phyloP scores from a whole-genome alignment of 2,329 filamentous ascomycete genomes.

The Rhytidhysteron rufulum region DNA sequence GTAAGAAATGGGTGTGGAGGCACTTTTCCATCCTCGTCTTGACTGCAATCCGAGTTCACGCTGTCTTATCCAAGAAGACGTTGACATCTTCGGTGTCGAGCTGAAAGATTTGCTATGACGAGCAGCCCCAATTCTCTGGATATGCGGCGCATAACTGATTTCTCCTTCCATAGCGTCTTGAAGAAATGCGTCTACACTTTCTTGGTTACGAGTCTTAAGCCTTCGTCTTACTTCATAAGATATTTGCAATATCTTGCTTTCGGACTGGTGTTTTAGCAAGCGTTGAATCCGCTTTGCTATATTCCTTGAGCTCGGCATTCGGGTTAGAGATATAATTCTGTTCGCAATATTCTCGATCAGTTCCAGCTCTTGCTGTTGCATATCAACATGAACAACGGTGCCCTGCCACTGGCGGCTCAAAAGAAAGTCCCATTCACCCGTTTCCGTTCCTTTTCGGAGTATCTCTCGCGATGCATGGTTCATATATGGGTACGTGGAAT shows the following conservation, averaged over 20 bases:
- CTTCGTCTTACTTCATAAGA: constrained; percentile 11
- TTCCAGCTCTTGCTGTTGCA: constrained; percentile 22
- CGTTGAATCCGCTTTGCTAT: constrained; percentile 19
- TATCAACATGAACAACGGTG: constrained; percentile 29
- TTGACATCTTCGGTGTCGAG: constrained; percentile 13
- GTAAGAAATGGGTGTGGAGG: constrained; percentile 18
- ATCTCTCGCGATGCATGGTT: constrained; percentile 14
- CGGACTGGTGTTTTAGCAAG: constrained; percentile 15
- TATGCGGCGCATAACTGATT: constrained; percentile 13
- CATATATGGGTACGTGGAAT: constrained; percentile 22
- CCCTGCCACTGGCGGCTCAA: constrained; percentile 25
- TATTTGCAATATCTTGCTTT: constrained; percentile 19
- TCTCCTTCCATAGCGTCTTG: constrained; percentile 22
- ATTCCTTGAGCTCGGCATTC: constrained; percentile 10
- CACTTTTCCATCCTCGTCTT: constrained; percentile 21
- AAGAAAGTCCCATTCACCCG: constrained; percentile 22
- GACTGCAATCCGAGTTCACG: constrained; percentile 29
- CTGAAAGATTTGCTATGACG: constrained; percentile 13
- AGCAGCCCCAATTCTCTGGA: constrained; percentile 24
- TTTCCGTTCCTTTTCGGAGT: constrained; percentile 10
- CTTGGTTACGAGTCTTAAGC: constrained; percentile 13
- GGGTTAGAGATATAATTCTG: constrained; percentile 4
- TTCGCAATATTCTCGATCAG: constrained; percentile 15
- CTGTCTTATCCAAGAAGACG: constrained; percentile 21
- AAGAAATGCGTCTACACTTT: constrained; percentile 28